Conservation (phyloP, 768 basidiomycete genomes). For the Cystofilobasidium capitatum region DNA sequence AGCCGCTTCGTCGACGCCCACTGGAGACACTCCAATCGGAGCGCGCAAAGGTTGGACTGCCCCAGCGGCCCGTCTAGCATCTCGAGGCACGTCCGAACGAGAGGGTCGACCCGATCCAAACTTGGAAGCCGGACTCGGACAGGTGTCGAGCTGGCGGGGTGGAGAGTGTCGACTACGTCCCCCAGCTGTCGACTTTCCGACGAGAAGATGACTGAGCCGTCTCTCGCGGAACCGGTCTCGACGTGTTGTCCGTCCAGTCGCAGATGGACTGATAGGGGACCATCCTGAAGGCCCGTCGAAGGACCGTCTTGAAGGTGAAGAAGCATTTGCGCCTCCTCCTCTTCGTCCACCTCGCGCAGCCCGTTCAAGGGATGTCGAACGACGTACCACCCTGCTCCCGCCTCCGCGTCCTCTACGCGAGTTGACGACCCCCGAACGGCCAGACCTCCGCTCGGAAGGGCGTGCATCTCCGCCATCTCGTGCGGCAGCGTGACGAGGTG, state of each 20-base stretch:
- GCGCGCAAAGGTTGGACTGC: slow-evolving; percentile 51
- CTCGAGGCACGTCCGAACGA: slow-evolving; percentile 55
- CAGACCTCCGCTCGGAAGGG: slow-evolving; percentile 28
- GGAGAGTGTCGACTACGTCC: slow-evolving; percentile 43
- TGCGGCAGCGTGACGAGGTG: slow-evolving; percentile 35
- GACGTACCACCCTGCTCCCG: neutral
- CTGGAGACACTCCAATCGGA: slow-evolving; percentile 49
- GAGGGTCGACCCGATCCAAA: slow-evolving; percentile 44
- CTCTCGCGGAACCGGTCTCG: slow-evolving; percentile 7
- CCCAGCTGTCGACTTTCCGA: slow-evolving; percentile 36
- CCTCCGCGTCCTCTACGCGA: neutral
- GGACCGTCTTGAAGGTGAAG: neutral
- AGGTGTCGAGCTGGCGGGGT: slow-evolving; percentile 49
- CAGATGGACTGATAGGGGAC: neutral
- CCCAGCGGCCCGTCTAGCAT: slow-evolving; percentile 57
- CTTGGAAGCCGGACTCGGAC: slow-evolving; percentile 51
- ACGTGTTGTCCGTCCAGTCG: too few species aligned
- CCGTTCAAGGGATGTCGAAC: slow-evolving; percentile 6
- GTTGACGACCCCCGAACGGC: slow-evolving; percentile 33
- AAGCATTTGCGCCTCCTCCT: neutral
- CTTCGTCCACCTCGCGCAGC: neutral
- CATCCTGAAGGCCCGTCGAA: neutral
- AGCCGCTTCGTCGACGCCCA: too few species aligned
- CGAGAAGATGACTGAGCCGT: neutral
- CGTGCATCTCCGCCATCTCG: slow-evolving; percentile 17